These are phyloP conservation scores for Pythium scleroteichum DNA, from an alignment of 352 stramenopile genomes.

Conservation along the genomic window DNA sequence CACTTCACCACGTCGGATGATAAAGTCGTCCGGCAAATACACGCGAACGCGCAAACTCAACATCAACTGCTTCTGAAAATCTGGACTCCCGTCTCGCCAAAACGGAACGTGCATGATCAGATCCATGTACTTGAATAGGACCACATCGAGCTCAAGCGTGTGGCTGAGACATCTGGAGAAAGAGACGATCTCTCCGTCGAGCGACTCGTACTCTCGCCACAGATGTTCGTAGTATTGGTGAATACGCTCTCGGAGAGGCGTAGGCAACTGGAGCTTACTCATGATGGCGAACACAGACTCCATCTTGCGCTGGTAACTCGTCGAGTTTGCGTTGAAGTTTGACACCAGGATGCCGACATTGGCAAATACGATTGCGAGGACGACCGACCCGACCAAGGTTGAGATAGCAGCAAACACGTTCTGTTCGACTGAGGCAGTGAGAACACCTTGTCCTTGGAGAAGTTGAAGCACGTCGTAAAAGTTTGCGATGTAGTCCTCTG, in stretches of 20 bases:
- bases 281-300: slow-evolving; percentile 64
- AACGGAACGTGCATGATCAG: slow-evolving; percentile 61
- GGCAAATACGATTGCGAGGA: slow-evolving; percentile 67
- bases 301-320: slow-evolving; percentile 69
- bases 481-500: slow-evolving; percentile 21
- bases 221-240: slow-evolving; percentile 48
- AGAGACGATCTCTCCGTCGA: slow-evolving; percentile 41
- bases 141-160: too few species aligned
- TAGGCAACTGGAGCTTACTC: slow-evolving; percentile 50
- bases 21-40: slow-evolving; percentile 75
- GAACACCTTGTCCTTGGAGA: slow-evolving; percentile 55
- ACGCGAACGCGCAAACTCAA: slow-evolving; percentile 53
- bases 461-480: slow-evolving; percentile 55
- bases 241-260: slow-evolving; percentile 51
- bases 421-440: slow-evolving; percentile 29
- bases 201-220: not conserved
- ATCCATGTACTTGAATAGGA: slow-evolving; percentile 75
- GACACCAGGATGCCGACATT: slow-evolving; percentile 64
- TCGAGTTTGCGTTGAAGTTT: slow-evolving; percentile 57
- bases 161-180: not conserved
- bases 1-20: slow-evolving; percentile 60
- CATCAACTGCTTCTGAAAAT: slow-evolving; percentile 74
- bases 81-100: slow-evolving; percentile 48
- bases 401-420: slow-evolving; percentile 47
- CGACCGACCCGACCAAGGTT: slow-evolving; percentile 53